phyloP scores from a whole-genome alignment of 768 basidiomycete species.

The Mycena venus region DNA sequence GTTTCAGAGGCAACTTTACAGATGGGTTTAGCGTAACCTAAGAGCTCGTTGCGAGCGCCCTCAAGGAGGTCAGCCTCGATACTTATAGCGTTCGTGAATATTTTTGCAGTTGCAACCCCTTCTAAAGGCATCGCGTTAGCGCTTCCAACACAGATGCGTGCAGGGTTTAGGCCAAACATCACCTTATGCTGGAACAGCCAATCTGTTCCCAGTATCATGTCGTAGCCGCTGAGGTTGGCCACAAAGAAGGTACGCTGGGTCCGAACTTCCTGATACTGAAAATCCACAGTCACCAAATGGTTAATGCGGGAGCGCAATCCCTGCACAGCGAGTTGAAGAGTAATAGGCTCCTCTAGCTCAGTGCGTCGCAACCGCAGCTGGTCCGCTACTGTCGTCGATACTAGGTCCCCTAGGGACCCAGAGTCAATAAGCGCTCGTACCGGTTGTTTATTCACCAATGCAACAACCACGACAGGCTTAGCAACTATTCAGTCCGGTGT shows the following conservation, averaged over 20 bases:
- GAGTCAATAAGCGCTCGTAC: constrained; percentile 51
- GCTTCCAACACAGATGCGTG: constrained; percentile 29
- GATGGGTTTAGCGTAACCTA: too few species aligned
- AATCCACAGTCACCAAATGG: constrained; percentile 7
- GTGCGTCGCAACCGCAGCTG: constrained; percentile 46
- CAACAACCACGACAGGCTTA: constrained; percentile 45
- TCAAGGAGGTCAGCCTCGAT: not conserved
- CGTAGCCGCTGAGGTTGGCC: constrained; percentile 43
- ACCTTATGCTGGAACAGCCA: constrained; percentile 42
- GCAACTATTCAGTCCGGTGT: constrained; percentile 36
- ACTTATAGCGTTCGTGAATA: not conserved
- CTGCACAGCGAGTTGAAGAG: constrained; percentile 52
- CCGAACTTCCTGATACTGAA: constrained; percentile 29
- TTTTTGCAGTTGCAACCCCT: constrained; percentile 15
- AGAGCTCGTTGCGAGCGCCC: not conserved
- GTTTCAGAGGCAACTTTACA: constrained; percentile 31
- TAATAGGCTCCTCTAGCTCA: constrained; percentile 46
- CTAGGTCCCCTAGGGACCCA: constrained; percentile 54
- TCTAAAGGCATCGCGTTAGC: constrained; percentile 20
- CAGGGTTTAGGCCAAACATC: constrained; percentile 34
- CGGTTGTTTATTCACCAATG: constrained; percentile 46
- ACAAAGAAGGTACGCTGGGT: constrained; percentile 36
- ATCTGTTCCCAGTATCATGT: constrained; percentile 42
- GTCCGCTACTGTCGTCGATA: constrained; percentile 49
- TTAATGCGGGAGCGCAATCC: constrained; percentile 51